Evolutionary conservation across 2,329 filamentous ascomycete genomes (phyloP).

Genomic region (Trichoderma koningiopsis): DNA sequence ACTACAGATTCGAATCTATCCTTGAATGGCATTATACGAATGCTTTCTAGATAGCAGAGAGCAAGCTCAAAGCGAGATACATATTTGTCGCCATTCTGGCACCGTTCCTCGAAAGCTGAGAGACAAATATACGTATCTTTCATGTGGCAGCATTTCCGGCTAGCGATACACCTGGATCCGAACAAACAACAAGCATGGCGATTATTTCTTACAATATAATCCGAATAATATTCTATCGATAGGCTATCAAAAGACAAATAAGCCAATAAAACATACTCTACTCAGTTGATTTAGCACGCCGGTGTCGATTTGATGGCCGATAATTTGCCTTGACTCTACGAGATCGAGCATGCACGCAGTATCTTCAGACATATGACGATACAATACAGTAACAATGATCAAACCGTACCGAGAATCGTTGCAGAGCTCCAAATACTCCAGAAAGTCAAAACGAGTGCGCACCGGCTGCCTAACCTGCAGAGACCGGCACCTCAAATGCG

Average conservation of each 20-base stretch:
- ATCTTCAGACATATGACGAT: not conserved
- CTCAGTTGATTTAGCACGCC: not conserved
- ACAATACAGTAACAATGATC: not conserved
- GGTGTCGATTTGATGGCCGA: too few relatives aligned
- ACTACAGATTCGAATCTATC: not conserved
- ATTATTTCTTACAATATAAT: too few relatives aligned
- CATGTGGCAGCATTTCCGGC: not conserved
- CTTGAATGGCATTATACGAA: too few relatives aligned
- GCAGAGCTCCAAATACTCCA: not conserved
- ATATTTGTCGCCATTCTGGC: not conserved
- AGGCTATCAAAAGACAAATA: not conserved
- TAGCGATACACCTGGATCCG: too few relatives aligned
- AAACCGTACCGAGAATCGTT: not conserved
- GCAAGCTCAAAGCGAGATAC: not conserved
- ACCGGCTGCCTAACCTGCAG: constrained; percentile 91
- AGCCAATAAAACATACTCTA: not conserved
- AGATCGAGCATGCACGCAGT: not conserved
- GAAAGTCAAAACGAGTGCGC: constrained; percentile 71
- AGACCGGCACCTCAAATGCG: constrained; percentile 88
- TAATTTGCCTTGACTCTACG: not conserved
- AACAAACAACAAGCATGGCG: not conserved
- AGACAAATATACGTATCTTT: not conserved
- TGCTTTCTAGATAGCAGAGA: not conserved
- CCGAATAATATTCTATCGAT: not conserved
- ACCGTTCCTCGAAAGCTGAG: not conserved